These are phyloP conservation scores for Ceratobasidium sp. DNA, from an alignment of 1,284 basidiomycete species.

Conservation along the genomic window DNA sequence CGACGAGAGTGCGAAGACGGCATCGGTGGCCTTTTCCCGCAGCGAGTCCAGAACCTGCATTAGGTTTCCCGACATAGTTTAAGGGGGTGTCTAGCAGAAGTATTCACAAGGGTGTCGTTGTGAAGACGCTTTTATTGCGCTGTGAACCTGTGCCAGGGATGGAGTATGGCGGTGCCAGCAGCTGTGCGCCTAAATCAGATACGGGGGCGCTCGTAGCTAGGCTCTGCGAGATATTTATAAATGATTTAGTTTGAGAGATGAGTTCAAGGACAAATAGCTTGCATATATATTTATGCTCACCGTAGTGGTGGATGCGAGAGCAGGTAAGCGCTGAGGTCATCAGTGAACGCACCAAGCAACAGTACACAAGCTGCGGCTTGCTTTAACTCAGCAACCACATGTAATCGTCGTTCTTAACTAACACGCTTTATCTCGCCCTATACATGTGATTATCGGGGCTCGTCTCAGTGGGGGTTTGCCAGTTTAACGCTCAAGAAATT, in stretches of 20 bases:
- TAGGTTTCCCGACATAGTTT: slow-evolving; percentile 34
- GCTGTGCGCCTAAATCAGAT: slow-evolving; percentile 21
- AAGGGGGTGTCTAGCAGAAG: neutral
- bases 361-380: too few relatives aligned
- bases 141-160: slow-evolving; percentile 17
- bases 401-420: too few relatives aligned
- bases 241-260: neutral
- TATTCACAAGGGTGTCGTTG: neutral
- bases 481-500: too few relatives aligned
- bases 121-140: slow-evolving; percentile 12
- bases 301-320: neutral
- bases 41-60: slow-evolving; percentile 66
- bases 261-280: neutral
- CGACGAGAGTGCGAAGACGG: slow-evolving; percentile 80
- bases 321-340: slow-evolving; percentile 29
- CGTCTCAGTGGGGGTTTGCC: too few relatives aligned
- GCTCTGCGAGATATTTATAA: neutral
- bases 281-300: slow-evolving; percentile 1
- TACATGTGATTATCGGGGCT: too few relatives aligned
- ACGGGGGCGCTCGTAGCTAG: neutral
- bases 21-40: slow-evolving; percentile 82
- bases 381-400: neutral
- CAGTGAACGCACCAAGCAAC: neutral
- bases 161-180: slow-evolving; percentile 13
- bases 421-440: too few relatives aligned